Evolutionary conservation across 192 early-diverging fungal species (phyloP), one percentile per base, ranked within the genome.

Genomic region (Coemansia sp.): DNA sequence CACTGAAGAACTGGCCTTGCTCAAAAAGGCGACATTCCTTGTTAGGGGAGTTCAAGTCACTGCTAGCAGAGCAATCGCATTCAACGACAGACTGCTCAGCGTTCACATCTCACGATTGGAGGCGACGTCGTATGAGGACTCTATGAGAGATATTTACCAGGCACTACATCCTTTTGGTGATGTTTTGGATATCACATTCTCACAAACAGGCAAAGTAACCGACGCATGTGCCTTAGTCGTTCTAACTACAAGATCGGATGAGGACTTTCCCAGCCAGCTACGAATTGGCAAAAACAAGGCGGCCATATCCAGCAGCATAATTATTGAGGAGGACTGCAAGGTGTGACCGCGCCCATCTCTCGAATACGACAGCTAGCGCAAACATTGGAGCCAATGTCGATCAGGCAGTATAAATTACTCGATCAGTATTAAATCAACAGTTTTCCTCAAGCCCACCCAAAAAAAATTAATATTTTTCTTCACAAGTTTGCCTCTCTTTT

Each of bases 401-500:
- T 27, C 27, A 2, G 27, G 2, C 27, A 42, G 41, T 42, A 17
- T 42, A 42, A 15, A 15, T 42, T 42, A 19, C 27, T 17, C 15
- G 5, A 58, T 55, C 22, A 20, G 51, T 2, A 24, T 29, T 29
- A 29, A 8, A 58, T 34, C 31, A 32, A 10, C 1, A 7, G 2
- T 50, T 50, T 50, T 50, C n/a, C 15, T 17, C 55, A 34, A 17
- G 1, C 13, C 3, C 7, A 34, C 31, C 20, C 27, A 27, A 27
- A 27, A 27, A 32, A 58, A 58, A 58, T 34, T n/a, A 34, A 32
- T 29, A 55, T 27, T 55, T 24, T 55, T 67, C 40, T 56, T 67
- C 17, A 29, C 13, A 27, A 15, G 42, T 48, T 17, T 45, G 40
- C 1, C 29, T n/a, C 6, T 17, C 13, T 9, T 7, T 64, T 5